Evolutionary conservation across 768 basidiomycete species (phyloP).

Genomic region (Sistotremastrum suecicum): DNA sequence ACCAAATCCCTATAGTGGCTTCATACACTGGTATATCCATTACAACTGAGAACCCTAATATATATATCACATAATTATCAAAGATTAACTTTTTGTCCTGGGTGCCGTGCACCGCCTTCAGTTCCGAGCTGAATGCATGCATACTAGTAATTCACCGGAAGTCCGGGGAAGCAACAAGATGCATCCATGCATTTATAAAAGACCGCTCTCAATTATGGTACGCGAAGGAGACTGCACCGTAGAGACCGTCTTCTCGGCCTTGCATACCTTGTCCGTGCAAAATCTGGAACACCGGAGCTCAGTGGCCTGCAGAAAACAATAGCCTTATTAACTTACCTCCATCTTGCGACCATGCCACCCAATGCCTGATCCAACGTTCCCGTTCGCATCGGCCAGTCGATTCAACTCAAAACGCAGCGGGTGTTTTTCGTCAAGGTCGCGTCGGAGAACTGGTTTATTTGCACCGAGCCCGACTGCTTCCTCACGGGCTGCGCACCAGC

Average conservation of each 20-base stretch:
- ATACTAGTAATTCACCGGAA: too few species aligned
- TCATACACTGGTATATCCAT: too few species aligned
- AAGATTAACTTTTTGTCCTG: too few species aligned
- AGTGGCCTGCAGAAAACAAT: slow-evolving; percentile 3
- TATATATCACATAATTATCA: too few species aligned
- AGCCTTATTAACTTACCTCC: slow-evolving; percentile 49
- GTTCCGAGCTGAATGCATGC: too few species aligned
- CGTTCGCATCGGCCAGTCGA: slow-evolving; percentile 63
- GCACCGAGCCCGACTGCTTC: slow-evolving; percentile 20
- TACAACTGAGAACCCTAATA: too few species aligned
- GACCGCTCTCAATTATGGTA: slow-evolving; percentile 59
- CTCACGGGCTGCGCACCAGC: slow-evolving; percentile 45
- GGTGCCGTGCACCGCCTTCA: too few species aligned
- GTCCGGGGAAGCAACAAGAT: too few species aligned
- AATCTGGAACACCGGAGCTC: slow-evolving; percentile 28
- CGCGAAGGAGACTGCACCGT: slow-evolving; percentile 88
- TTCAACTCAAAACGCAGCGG: slow-evolving; percentile 60
- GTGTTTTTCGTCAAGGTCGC: slow-evolving; percentile 47
- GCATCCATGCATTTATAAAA: background rate
- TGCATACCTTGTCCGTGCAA: slow-evolving; percentile 83
- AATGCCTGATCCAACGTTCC: slow-evolving; percentile 80
- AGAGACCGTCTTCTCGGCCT: slow-evolving; percentile 85
- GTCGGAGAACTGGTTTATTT: slow-evolving; percentile 25
- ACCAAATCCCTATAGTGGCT: too few species aligned
- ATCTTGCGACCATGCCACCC: slow-evolving; percentile 97